A percentile compares a stretch with the other conserved stretches of the same genome.
Conservation (phyloP, 331 rosid genomes). For the Ulmus americana region DNA sequence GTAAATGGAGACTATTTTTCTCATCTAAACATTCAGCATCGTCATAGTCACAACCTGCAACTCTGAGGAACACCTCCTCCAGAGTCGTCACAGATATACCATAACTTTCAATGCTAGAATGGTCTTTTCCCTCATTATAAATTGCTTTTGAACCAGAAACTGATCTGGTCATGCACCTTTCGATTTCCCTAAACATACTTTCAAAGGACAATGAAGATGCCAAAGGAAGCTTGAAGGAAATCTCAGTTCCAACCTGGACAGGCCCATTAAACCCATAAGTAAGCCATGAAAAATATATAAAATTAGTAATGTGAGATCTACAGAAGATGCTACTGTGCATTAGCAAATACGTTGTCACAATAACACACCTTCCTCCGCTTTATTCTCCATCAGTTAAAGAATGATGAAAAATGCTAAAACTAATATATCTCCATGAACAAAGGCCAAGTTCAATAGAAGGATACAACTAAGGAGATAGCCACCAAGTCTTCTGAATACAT, state of each 20-base stretch:
- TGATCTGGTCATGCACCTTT: conserved; percentile 65
- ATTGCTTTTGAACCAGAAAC: conserved; percentile 29
- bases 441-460: background rate
- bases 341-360: background rate
- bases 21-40: conserved; percentile 53
- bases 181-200: conserved; percentile 90
- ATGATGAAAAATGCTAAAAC: background rate
- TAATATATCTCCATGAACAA: background rate
- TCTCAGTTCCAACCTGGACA: conserved; percentile 94
- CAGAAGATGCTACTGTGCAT: background rate
- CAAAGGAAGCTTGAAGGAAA: conserved; percentile 95
- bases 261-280: conserved; percentile 16
- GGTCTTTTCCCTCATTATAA: conserved; percentile 34
- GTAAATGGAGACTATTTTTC: conserved; percentile 20
- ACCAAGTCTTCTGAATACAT: background rate
- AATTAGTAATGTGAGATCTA: conserved; percentile 8
- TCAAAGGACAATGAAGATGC: conserved; percentile 80
- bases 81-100: conserved; percentile 97
- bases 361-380: background rate
- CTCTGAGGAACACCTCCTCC: conserved; percentile 94
- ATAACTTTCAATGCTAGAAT: conserved; percentile 80
- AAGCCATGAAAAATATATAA: conserved; percentile 15
- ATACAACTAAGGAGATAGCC: background rate
- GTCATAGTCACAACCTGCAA: conserved; percentile 74
- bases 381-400: background rate